Evolutionary conservation across 495 filamentous ascomycete species (phyloP).

Genomic region (Rostrohypoxylon terebratum): DNA sequence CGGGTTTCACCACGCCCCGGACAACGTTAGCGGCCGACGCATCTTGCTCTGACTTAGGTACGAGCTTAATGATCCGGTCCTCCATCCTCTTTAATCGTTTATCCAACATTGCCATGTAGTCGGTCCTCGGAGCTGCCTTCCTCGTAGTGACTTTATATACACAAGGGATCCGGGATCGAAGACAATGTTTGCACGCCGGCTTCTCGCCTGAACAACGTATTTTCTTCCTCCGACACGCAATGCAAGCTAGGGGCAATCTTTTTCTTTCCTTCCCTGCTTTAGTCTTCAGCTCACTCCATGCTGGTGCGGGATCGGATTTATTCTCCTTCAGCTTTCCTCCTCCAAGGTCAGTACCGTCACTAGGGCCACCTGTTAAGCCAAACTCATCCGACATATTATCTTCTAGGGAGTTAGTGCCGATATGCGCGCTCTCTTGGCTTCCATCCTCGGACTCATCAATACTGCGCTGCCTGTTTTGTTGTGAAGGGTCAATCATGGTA

Average conservation of each 20-base stretch:
- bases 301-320: slow-evolving; percentile 69
- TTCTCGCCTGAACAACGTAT: slow-evolving; percentile 98
- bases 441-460: slow-evolving; percentile 62
- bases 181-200: slow-evolving; percentile 96
- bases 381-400: slow-evolving; percentile 66
- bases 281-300: slow-evolving; percentile 97
- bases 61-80: slow-evolving; percentile 94
- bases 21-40: slow-evolving; percentile 55
- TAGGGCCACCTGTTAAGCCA: slow-evolving; percentile 57
- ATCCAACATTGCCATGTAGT: slow-evolving; percentile 99
- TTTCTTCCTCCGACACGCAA: slow-evolving; percentile 96
- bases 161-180: slow-evolving; percentile 92
- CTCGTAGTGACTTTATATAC: slow-evolving; percentile 98
- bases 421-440: slow-evolving; percentile 59
- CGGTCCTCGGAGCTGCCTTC: slow-evolving; percentile 94
- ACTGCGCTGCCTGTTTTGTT: slow-evolving; percentile 48
- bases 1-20: slow-evolving; percentile 78
- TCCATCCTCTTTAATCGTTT: slow-evolving; percentile 95
- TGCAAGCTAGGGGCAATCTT: slow-evolving; percentile 91
- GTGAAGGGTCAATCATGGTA: slow-evolving; percentile 34
- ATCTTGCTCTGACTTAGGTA: slow-evolving; percentile 84
- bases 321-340: slow-evolving; percentile 65
- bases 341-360: slow-evolving; percentile 64
- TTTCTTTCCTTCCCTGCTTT: slow-evolving; percentile 98
- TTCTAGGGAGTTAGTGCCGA: slow-evolving; percentile 59